Conservation (phyloP, 129 eudicot genomes). For the Tagetes patula region DNA sequence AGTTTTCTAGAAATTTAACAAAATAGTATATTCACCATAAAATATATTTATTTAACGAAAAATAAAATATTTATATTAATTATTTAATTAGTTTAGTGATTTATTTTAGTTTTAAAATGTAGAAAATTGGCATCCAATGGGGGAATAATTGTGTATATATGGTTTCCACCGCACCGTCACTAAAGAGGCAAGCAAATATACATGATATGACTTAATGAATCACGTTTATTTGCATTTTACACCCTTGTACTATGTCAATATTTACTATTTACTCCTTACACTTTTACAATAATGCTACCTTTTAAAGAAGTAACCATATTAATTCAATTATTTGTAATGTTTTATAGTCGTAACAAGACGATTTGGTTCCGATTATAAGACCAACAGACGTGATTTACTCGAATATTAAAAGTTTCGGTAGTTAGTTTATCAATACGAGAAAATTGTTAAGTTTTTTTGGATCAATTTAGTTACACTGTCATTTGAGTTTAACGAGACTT, state of each 20-base stretch:
- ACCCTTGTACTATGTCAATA: constrained; percentile 12
- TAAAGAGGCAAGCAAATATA: constrained; percentile 13
- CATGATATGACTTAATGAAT: constrained; percentile 3
- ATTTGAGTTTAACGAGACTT: no score
- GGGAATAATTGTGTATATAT: constrained; percentile 12
- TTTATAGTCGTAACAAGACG: background rate
- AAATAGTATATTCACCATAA: background rate
- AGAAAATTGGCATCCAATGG: constrained; percentile 16
- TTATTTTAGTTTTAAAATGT: background rate
- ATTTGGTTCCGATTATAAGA: background rate
- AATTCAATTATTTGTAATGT: background rate
- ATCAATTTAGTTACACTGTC: no score
- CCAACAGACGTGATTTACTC: background rate
- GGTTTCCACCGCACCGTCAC: constrained; percentile 29
- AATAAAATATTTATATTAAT: background rate
- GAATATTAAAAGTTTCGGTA: background rate
- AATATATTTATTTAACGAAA: background rate
- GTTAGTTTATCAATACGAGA: no score
- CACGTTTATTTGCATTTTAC: constrained; percentile 1
- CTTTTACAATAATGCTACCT: background rate
- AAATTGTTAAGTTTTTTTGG: no score
- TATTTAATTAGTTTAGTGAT: background rate
- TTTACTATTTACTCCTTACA: background rate
- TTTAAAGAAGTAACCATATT: background rate
- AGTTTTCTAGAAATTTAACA: background rate